A percentile compares a stretch with the other conserved stretches of the same genome.
phyloP scores from a whole-genome alignment of 2,329 filamentous ascomycete genomes.

The Diaporthe citri region DNA sequence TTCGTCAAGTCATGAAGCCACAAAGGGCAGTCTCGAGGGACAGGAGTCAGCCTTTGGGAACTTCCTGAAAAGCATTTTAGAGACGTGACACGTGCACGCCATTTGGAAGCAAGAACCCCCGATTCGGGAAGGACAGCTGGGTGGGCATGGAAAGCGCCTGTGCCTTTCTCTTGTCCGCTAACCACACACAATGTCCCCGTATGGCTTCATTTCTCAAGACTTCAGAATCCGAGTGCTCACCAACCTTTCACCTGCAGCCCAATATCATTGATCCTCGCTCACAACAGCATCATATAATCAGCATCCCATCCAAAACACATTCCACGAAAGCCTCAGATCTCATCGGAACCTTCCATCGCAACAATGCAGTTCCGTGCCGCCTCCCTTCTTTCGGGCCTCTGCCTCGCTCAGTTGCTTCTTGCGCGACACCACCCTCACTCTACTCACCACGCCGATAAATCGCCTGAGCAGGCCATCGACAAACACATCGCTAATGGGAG shows the following conservation, averaged over 20 bases:
- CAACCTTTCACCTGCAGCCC: not conserved
- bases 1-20: not conserved
- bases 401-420: not conserved
- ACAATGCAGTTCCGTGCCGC: not conserved
- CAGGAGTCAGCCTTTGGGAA: not conserved
- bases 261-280: not conserved
- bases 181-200: not conserved
- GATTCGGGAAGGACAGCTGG: not conserved
- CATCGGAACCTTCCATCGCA: not conserved
- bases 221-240: not conserved
- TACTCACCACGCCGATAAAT: not conserved
- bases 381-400: not conserved
- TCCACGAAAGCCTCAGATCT: not conserved
- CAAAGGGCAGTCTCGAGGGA: not conserved
- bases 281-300: not conserved
- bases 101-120: not conserved
- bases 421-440: not conserved
- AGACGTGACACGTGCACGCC: not conserved
- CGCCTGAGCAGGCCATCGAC: too few relatives aligned
- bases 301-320: not conserved
- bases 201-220: not conserved
- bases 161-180: not conserved
- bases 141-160: not conserved
- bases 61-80: not conserved
- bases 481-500: accelerated